Evolutionary conservation across 2,329 filamentous ascomycete species (phyloP), one percentile per base, ranked within the genome.

Genomic region (Aurifilum marmelostoma): DNA sequence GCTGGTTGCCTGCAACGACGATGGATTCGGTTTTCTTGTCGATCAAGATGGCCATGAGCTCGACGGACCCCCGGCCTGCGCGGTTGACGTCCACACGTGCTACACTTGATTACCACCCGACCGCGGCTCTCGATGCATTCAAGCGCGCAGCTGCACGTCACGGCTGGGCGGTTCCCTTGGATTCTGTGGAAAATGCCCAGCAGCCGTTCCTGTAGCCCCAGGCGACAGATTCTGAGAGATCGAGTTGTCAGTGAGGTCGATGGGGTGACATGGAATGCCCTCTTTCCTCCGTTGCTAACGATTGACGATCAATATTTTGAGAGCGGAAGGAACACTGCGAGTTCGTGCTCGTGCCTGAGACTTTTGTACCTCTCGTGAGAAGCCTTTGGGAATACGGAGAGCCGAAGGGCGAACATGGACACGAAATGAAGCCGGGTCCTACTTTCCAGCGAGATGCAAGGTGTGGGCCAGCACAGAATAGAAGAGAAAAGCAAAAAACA

Each of bases 21-120:
- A 89, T 97, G 73, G 94, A 97, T 76, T 91, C 88, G 65, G 89
- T 97, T 3, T 81, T 97, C 18, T 77, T 97, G 34, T 92, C 97
- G 77, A 89, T 97, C 32, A 89, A 92, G 29, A 81, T 97, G 80
- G 92, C 92, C 0, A 87, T 97, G 18, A 88, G 84, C 67, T 90
- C 85, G 63, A 80, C 82, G 1, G 91, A 96, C 0, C 92, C 90
- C 0, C 80, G 78, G 56, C 92, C 93, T 0, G 94, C 93, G 21
- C 86, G 92, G n/a, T 80, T 97, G 16, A 83, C 85, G 24, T 69
- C 3, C 3, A 21, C 37, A 47, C 52, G 32, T 41, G 18, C 32
- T 41, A 18, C 32, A 68, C 70, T 12, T 56, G 86, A 92, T 71
- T 97, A 97, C 75, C 81, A 83, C 0, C 84, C 92, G 6, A 77